These are phyloP conservation scores for Nicotiana noctiflora DNA, from an alignment of 257 asterid genomes.

Conservation along the genomic window DNA sequence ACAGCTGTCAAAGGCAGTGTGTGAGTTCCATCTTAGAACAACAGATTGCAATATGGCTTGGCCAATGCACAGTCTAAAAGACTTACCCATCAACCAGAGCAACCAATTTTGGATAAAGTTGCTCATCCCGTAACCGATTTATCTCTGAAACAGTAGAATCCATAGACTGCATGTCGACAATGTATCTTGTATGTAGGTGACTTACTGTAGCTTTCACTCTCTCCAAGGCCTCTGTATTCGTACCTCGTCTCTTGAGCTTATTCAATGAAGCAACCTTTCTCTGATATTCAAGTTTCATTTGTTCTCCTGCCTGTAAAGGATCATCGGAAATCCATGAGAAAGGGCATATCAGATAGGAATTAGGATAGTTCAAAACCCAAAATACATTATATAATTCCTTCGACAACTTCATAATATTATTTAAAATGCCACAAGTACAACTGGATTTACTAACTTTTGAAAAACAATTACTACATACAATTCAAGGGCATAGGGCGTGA, in stretches of 20 bases:
- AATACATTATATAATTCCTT: not conserved
- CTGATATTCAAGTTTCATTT: slow-evolving; percentile 87
- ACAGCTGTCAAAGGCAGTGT: not conserved
- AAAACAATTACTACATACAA: not conserved
- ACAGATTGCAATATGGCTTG: not conserved
- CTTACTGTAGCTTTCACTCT: slow-evolving; percentile 95
- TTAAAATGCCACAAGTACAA: not conserved
- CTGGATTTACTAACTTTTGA: not conserved
- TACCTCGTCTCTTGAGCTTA: slow-evolving; percentile 74
- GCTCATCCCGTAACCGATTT: slow-evolving; percentile 80
- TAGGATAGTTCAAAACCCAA: not conserved
- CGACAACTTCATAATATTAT: not conserved
- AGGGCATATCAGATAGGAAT: not conserved
- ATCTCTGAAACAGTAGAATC: slow-evolving; percentile 96
- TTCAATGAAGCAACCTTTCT: slow-evolving; percentile 68
- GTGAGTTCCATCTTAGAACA: not conserved
- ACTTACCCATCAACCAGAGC: slow-evolving; percentile 87
- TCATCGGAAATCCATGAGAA: slow-evolving; percentile 10
- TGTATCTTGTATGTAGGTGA: slow-evolving; percentile 94
- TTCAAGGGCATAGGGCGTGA: not conserved
- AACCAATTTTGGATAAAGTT: slow-evolving; percentile 80
- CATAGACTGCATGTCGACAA: slow-evolving; percentile 99
- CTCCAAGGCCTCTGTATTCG: slow-evolving; percentile 69
- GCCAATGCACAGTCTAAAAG: slow-evolving; percentile 8
- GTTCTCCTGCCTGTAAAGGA: slow-evolving; percentile 76